Evolutionary conservation across 108 stramenopile genomes (phyloP), one percentile per base, ranked within the genome.

Genomic region (Conticribra guillardii): DNA sequence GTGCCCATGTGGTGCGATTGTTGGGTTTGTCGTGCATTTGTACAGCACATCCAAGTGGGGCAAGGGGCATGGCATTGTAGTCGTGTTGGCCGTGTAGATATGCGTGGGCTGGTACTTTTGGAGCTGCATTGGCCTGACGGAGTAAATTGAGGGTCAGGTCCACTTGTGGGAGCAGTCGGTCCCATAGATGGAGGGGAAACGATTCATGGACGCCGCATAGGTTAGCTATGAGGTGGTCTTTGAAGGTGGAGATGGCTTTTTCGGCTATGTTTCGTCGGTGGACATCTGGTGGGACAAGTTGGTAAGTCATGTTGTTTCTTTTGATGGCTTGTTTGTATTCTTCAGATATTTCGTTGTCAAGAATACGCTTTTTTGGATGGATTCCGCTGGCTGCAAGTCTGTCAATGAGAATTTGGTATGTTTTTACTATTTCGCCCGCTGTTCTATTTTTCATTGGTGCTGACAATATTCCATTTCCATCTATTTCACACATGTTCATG

Each of bases 221-320:
- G 65, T 66, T 44, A 69, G 61, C n/a, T n/a, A n/a, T n/a, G n/a
- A n/a, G n/a, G n/a, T n/a, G n/a, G n/a, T n/a, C n/a, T n/a, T n/a
- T n/a, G 54, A 65, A 85, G 17, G 84, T 85, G 29, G 55, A 77
- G 16, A 85, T 81, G 28, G 85, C 85, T 1, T 62, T 54, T 47
- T 85, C 69, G 2, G 85, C 85, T 24, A 69, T 64, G 72, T 85
- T 85, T 28, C 70, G 46, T 27, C 81, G 31, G 53, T 85, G 81
- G 16, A 54, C 37, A 19, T 63, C 46, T n/a, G 84, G 64, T n/a
- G n/a, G n/a, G n/a, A n/a, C n/a, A n/a, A n/a, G n/a, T n/a, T n/a
- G n/a, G n/a, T n/a, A n/a, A n/a, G n/a, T n/a, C n/a, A n/a, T n/a
- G n/a, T n/a, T n/a, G n/a, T n/a, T n/a, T n/a, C n/a, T n/a, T n/a